These are phyloP conservation scores for Mycena epipterygia DNA, from an alignment of 768 basidiomycete genomes.

Conservation along the genomic window DNA sequence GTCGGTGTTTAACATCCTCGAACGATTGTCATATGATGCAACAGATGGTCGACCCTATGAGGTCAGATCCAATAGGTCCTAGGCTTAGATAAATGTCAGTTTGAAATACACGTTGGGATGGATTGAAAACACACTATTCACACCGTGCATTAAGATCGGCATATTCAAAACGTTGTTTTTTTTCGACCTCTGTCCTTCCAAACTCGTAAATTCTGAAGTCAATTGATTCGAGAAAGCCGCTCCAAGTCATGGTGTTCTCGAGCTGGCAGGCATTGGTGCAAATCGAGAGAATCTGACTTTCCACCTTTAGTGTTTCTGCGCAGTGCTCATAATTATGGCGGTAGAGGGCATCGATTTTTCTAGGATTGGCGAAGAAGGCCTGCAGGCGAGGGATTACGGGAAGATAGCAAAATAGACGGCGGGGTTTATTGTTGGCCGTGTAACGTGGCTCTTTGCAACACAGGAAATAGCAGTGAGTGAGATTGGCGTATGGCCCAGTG, in stretches of 20 bases:
- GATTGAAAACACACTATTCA: background rate
- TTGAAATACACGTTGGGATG: background rate
- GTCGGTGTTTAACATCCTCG: background rate
- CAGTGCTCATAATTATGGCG: slow-evolving; percentile 25
- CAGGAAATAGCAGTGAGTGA: no score
- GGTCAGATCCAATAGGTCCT: background rate
- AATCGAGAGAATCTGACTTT: background rate
- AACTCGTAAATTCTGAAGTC: background rate
- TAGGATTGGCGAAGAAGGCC: no score
- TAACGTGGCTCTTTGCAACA: slow-evolving; percentile 39
- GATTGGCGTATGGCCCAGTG: no score
- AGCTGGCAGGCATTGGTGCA: background rate
- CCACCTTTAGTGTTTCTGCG: background rate
- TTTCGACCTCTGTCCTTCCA: background rate
- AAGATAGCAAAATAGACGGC: slow-evolving; percentile 42
- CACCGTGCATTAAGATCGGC: background rate
- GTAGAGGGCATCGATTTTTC: slow-evolving; percentile 33
- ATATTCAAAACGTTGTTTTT: background rate
- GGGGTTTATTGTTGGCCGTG: slow-evolving; percentile 10
- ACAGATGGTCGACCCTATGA: background rate
- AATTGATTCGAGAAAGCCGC: background rate
- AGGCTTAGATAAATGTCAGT: background rate
- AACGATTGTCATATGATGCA: background rate
- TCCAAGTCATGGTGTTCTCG: background rate
- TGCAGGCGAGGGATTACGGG: no score